phyloP scores from a whole-genome alignment of 1,139 yeast species.

The Meyerozyma athensensis region DNA sequence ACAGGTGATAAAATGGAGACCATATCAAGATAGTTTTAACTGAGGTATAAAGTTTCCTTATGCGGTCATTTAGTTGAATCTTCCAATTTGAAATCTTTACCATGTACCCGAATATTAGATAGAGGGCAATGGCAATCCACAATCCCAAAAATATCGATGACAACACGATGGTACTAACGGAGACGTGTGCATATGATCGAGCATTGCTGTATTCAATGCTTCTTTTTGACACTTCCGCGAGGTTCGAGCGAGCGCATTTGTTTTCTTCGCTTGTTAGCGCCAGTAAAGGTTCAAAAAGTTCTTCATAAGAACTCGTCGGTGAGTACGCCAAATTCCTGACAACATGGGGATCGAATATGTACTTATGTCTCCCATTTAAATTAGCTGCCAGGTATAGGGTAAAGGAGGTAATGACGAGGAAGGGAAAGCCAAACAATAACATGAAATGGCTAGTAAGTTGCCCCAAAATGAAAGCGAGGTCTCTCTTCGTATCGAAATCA shows the following conservation, averaged over 20 bases:
- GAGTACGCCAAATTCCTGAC: conserved; percentile 24
- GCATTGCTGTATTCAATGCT: background rate
- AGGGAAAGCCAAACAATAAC: conserved; percentile 40
- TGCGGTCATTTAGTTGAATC: conserved; percentile 17
- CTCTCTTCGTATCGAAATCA: conserved; percentile 17
- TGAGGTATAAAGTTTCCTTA: conserved; percentile 43
- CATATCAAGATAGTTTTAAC: conserved; percentile 43
- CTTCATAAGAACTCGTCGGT: conserved; percentile 23
- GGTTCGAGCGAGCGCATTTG: background rate
- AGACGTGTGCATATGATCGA: background rate
- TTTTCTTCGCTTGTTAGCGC: background rate
- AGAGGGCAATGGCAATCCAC: conserved; percentile 28
- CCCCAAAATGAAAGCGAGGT: conserved; percentile 28
- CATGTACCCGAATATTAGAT: conserved; percentile 30
- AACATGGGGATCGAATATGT: conserved; percentile 13
- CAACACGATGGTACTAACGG: conserved; percentile 15
- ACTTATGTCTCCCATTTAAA: conserved; percentile 12
- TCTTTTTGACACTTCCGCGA: background rate
- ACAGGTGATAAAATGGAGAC: conserved; percentile 42
- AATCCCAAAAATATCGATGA: conserved; percentile 29
- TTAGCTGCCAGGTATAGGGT: conserved; percentile 26
- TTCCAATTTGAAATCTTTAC: conserved; percentile 17
- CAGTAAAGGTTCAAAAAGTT: conserved; percentile 14
- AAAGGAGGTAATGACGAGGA: conserved; percentile 38
- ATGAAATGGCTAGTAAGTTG: conserved; percentile 29